Percentiles rank a stretch among this genome's conserved stretches.
phyloP scores from a whole-genome alignment of 495 filamentous ascomycete genomes.

The Penicillium mononematosum region DNA sequence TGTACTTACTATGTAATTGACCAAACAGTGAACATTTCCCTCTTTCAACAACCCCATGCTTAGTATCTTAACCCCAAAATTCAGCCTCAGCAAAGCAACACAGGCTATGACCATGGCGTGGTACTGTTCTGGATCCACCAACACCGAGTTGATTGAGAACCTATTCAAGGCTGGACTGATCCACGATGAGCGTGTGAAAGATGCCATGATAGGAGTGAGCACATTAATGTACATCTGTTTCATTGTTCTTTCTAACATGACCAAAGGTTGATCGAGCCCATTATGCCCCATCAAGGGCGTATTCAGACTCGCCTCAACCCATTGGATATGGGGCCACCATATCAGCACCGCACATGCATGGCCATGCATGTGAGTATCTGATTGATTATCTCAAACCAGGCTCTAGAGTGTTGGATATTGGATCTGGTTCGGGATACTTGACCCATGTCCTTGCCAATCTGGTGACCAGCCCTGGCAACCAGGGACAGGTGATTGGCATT shows the following conservation, averaged over 20 bases:
- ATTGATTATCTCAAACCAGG: slow-evolving; percentile 57
- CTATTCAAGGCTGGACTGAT: slow-evolving; percentile 71
- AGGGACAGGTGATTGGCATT: slow-evolving; percentile 70
- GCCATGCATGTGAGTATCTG: slow-evolving; percentile 67
- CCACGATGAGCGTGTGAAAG: slow-evolving; percentile 63
- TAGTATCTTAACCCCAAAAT: background rate
- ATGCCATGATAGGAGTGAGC: slow-evolving; percentile 73
- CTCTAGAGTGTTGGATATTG: slow-evolving; percentile 76
- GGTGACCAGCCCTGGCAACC: slow-evolving; percentile 48
- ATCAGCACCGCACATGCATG: slow-evolving; percentile 97
- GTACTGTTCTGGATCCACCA: slow-evolving; percentile 76
- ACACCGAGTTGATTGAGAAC: slow-evolving; percentile 76
- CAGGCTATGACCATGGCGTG: slow-evolving; percentile 72
- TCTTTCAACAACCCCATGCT: slow-evolving; percentile 8
- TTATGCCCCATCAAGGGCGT: slow-evolving; percentile 71
- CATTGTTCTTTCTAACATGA: background rate
- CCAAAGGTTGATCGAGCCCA: slow-evolving; percentile 87
- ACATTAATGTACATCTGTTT: background rate
- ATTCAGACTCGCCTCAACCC: slow-evolving; percentile 85
- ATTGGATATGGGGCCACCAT: slow-evolving; percentile 92
- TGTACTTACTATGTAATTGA: background rate
- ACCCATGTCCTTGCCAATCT: slow-evolving; percentile 87
- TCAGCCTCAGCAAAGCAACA: slow-evolving; percentile 12
- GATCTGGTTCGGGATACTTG: slow-evolving; percentile 86
- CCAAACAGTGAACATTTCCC: background rate